Conservation (phyloP, 768 basidiomycete species). For the Neoboletus subvelutipes region DNA sequence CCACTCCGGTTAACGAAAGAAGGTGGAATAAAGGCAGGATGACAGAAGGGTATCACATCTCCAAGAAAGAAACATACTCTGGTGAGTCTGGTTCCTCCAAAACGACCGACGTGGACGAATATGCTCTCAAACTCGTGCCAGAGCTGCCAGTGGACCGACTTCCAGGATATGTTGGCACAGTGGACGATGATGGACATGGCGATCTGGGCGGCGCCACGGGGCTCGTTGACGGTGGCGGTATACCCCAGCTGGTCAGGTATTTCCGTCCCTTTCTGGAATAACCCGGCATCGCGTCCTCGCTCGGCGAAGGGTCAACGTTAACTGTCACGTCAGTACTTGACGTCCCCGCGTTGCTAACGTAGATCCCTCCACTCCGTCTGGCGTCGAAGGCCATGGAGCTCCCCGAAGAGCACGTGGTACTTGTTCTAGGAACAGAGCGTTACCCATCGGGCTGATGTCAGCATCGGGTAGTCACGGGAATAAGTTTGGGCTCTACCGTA, state of each 20-base stretch:
- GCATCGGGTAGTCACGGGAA: neutral
- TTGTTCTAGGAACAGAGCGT: conserved; percentile 5
- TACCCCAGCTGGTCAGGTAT: conserved; percentile 5
- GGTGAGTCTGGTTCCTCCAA: conserved; percentile 14
- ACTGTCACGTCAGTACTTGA: conserved; percentile 3
- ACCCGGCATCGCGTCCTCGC: neutral
- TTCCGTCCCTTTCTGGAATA: neutral
- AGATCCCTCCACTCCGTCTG: neutral
- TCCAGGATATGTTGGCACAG: neutral
- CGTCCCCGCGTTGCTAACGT: neutral
- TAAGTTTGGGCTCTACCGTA: neutral
- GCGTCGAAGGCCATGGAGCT: neutral
- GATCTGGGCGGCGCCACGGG: neutral
- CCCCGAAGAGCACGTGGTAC: conserved; percentile 15
- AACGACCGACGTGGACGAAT: conserved; percentile 1
- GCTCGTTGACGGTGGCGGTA: neutral
- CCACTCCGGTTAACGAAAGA: neutral
- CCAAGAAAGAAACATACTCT: conserved; percentile 30
- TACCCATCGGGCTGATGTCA: neutral
- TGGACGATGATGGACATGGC: neutral
- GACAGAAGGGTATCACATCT: conserved; percentile 9
- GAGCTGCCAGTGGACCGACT: neutral
- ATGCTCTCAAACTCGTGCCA: neutral
- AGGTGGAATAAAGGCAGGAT: neutral
- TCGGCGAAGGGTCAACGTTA: neutral